Percentiles rank a stretch among this genome's conserved stretches.
These are phyloP conservation scores for Psilocybe azurescens DNA, from an alignment of 768 basidiomycete genomes.

Conservation along the genomic window DNA sequence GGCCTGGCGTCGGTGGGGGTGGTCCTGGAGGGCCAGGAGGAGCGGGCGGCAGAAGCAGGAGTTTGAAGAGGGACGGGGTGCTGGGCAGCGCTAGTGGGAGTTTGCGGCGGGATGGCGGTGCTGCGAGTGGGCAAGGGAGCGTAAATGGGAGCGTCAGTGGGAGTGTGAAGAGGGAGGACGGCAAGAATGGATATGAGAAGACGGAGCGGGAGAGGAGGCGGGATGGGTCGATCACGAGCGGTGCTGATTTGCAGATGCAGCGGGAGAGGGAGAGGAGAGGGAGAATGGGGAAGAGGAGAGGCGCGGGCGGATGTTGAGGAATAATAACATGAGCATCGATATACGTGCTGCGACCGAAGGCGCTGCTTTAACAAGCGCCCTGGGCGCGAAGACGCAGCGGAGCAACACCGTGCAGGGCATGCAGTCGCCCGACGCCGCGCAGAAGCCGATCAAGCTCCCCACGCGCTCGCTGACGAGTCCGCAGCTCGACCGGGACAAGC, in stretches of 20 bases:
- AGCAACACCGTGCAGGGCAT: slow-evolving; percentile 57
- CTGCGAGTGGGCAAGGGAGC: neutral
- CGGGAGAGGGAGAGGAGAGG: slow-evolving; percentile 23
- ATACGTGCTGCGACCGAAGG: neutral
- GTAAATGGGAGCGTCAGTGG: slow-evolving; percentile 32
- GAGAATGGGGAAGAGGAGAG: slow-evolving; percentile 32
- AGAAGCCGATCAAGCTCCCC: slow-evolving; percentile 57
- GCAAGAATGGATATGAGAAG: slow-evolving; percentile 36
- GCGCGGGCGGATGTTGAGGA: neutral
- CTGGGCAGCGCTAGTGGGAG: neutral
- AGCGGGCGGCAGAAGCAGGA: slow-evolving; percentile 32
- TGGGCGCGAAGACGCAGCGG: slow-evolving; percentile 38
- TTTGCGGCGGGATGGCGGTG: neutral
- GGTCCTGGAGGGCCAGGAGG: slow-evolving; percentile 21
- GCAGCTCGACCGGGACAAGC: slow-evolving; percentile 26
- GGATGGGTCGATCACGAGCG: slow-evolving; percentile 8
- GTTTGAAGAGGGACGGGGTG: slow-evolving; percentile 30
- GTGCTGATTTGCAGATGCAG: slow-evolving; percentile 28
- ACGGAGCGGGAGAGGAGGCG: slow-evolving; percentile 21
- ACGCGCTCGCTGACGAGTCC: slow-evolving; percentile 54
- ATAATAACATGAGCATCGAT: slow-evolving; percentile 1
- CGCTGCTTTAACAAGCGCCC: slow-evolving; percentile 5
- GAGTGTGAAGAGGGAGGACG: slow-evolving; percentile 11
- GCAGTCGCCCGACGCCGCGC: slow-evolving; percentile 35
- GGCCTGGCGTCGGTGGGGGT: slow-evolving; percentile 37